These are phyloP conservation scores for Hapsidospora chrysogenum DNA, from an alignment of 495 filamentous ascomycete species.

Conservation along the genomic window DNA sequence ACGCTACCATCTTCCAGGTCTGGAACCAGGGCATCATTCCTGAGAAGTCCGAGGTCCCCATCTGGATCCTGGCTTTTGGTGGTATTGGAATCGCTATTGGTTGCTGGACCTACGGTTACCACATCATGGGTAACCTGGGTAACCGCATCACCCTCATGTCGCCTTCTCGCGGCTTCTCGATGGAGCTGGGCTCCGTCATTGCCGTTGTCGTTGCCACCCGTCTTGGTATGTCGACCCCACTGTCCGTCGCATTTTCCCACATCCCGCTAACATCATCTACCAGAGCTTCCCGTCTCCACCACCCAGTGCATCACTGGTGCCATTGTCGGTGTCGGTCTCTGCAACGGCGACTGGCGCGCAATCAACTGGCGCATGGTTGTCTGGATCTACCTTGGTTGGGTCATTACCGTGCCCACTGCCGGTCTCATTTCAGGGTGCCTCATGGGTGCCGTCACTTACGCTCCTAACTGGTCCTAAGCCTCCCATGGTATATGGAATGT, in stretches of 20 bases:
- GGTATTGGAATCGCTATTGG: conserved; percentile 40
- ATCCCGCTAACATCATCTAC: neutral
- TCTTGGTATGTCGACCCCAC: conserved; percentile 19
- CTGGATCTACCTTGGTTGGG: conserved; percentile 40
- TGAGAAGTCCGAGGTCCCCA: conserved; percentile 38
- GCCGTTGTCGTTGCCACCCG: conserved; percentile 51
- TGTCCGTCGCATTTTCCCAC: neutral
- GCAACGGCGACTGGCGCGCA: conserved; percentile 36
- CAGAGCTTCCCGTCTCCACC: conserved; percentile 36
- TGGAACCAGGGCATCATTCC: conserved; percentile 37
- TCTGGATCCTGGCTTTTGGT: conserved; percentile 50
- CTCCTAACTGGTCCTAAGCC: conserved; percentile 20
- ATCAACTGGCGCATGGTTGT: conserved; percentile 45
- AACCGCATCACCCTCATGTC: conserved; percentile 55
- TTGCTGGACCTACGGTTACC: conserved; percentile 55
- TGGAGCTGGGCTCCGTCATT: conserved; percentile 53
- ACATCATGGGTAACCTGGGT: conserved; percentile 53
- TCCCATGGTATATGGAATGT: no score
- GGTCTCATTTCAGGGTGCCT: conserved; percentile 39
- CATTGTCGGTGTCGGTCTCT: conserved; percentile 45
- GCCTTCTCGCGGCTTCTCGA: conserved; percentile 48
- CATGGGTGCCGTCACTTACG: conserved; percentile 42
- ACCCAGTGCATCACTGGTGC: conserved; percentile 47
- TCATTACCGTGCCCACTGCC: conserved; percentile 39
- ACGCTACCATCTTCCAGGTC: conserved; percentile 48